These are phyloP conservation scores for Leptographium lundbergii DNA, from an alignment of 2,329 filamentous ascomycete genomes.

Conservation along the genomic window DNA sequence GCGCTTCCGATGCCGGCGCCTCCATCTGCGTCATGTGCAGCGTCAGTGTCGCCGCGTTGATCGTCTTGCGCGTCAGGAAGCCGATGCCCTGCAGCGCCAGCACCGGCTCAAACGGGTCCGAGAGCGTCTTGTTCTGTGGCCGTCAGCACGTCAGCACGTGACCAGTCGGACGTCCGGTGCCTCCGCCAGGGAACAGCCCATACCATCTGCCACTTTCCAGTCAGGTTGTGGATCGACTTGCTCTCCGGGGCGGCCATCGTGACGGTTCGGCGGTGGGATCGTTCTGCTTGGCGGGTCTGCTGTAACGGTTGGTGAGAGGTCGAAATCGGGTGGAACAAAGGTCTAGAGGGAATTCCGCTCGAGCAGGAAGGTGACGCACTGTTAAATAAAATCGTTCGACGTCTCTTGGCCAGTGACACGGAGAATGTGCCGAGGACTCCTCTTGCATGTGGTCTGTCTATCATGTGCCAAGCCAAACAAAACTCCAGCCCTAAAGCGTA, in stretches of 20 bases:
- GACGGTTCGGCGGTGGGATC: not conserved
- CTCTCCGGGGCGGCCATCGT: constrained; percentile 60
- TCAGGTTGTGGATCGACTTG: constrained; percentile 55
- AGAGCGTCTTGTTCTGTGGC: constrained; percentile 62
- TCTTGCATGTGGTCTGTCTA: not conserved
- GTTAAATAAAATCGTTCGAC: not conserved
- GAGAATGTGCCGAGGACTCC: not conserved
- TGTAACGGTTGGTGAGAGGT: too few species aligned
- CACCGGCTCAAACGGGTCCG: constrained; percentile 53
- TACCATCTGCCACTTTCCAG: constrained; percentile 59
- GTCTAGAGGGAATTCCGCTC: not conserved
- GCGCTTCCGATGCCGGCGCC: constrained; percentile 27
- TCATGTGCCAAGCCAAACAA: too few species aligned
- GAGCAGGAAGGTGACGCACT: too few species aligned
- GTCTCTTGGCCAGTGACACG: not conserved
- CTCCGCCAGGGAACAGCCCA: constrained; percentile 14
- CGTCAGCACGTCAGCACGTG: constrained; percentile 1
- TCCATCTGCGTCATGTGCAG: constrained; percentile 47
- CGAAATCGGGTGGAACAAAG: not conserved
- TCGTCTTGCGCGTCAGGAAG: constrained; percentile 61
- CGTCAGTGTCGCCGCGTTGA: constrained; percentile 56
- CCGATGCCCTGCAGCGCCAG: constrained; percentile 60
- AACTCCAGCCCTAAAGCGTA: too few species aligned
- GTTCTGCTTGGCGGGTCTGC: not conserved
- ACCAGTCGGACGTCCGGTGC: not conserved